phyloP scores from a whole-genome alignment of 495 filamentous ascomycete species.

The Daldinia childiae region DNA sequence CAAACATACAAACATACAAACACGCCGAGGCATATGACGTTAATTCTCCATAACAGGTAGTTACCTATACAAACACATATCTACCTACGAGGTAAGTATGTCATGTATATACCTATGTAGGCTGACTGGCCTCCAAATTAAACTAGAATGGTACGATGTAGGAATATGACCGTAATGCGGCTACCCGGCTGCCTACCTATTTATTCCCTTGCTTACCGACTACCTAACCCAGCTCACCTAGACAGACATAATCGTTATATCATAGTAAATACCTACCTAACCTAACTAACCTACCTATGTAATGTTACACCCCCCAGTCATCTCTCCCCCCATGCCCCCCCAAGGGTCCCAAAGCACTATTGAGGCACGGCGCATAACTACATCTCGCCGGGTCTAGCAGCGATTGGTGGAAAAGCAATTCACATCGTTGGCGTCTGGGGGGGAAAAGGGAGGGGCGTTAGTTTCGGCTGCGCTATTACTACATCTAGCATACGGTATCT shows the following conservation, averaged over 20 bases:
- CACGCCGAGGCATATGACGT: no score
- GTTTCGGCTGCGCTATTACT: conserved; percentile 2
- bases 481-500: not conserved
- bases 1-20: no score
- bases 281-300: not conserved
- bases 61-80: no score
- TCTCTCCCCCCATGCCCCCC: not conserved
- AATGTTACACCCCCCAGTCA: not conserved
- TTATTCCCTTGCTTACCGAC: not conserved
- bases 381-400: not conserved
- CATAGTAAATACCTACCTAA: not conserved
- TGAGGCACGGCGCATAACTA: not conserved
- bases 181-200: not conserved
- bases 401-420: not conserved
- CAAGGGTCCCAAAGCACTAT: not conserved
- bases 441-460: no score
- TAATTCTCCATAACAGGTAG: no score
- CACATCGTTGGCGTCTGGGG: not conserved
- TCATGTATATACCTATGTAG: no score
- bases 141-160: no score
- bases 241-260: not conserved
- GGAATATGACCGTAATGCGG: not conserved
- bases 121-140: no score
- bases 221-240: not conserved
- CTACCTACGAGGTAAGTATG: no score